Evolutionary conservation across 495 filamentous ascomycete genomes (phyloP), one percentile per base, ranked within the genome.

Genomic region (Penicillium bovifimosum): DNA sequence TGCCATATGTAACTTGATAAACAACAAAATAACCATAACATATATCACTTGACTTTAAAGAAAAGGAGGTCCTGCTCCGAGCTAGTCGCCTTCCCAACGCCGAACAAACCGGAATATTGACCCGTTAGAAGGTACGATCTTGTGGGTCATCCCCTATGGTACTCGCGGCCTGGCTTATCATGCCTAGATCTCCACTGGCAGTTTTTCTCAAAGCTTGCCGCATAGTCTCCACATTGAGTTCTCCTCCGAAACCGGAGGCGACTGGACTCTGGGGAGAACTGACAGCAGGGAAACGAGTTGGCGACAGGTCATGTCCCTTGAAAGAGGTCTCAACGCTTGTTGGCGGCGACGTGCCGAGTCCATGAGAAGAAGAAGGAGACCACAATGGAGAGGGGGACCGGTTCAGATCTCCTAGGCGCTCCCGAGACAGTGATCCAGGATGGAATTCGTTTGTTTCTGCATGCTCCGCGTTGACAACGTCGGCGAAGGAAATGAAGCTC

Each of bases 401-500:
- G 62, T 88, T 84, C 18, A 28, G 8, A 20, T 41, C 48, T 27
- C 34, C 46, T 29, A 38, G 33, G 24, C 48, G 39, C 48, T 42
- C 48, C 16, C 48, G 38, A 27, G 39, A 27, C 6, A 16, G n/a
- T 6, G 5, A 10, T 18, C 48, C 29, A n/a, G 29, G 13, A 17
- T 50, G 48, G 13, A 43, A 39, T 43, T 68, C 65, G 9, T 46
- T 56, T 16, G 47, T 56, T 38, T 69, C 83, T 4, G 76, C 74
- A 61, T 95, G 90, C 63, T 96, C 91, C 20, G 86, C 80, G 64
- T 93, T 88, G n/a, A 96, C 89, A 9, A 96, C 88, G 61, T 96
- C 91, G 27, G 91, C 90, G 64, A 96, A 96, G 13, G 88, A 92
- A 65, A 96, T 95, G 72, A 96, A 96, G 67, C 84, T 88, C 43